Percentiles rank a stretch among this genome's conserved stretches.
Evolutionary conservation across 352 stramenopile species (phyloP).

Genomic region (Globisporangium polare): DNA sequence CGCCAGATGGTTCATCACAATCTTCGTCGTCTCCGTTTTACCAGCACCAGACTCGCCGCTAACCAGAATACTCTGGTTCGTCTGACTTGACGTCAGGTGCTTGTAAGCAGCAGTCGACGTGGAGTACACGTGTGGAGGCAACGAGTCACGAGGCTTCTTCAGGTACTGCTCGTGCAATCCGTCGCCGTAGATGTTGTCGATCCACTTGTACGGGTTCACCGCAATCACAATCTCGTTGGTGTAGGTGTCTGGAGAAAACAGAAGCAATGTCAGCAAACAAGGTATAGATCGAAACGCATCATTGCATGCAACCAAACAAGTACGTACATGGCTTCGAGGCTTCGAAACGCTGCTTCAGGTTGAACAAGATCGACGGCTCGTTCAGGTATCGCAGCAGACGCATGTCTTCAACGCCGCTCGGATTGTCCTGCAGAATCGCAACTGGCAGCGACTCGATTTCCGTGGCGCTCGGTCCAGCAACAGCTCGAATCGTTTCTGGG

Average conservation of each 20-base stretch:
- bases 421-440: conserved; percentile 77
- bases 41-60: conserved; percentile 84
- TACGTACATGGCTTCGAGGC: conserved; percentile 86
- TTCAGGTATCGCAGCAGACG: conserved; percentile 87
- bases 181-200: conserved; percentile 89
- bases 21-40: conserved; percentile 98
- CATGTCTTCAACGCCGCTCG: conserved; percentile 84
- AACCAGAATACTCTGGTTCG: conserved; percentile 88
- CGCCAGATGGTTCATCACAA: conserved; percentile 88
- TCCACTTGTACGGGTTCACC: conserved; percentile 97
- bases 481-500: conserved; percentile 75
- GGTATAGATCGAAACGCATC: background rate
- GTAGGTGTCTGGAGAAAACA: conserved; percentile 83
- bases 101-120: conserved; percentile 86
- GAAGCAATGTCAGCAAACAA: background rate
- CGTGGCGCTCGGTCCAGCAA: conserved; percentile 68
- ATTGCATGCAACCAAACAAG: background rate
- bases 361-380: conserved; percentile 92
- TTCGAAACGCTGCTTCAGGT: conserved; percentile 89
- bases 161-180: conserved; percentile 83
- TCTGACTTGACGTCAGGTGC: conserved; percentile 67
- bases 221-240: conserved; percentile 98
- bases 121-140: conserved; percentile 81
- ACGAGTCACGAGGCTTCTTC: conserved; percentile 55
- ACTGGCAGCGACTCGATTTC: conserved; percentile 82